Conservation (phyloP, 257 asterid species). For the Solanum sejunctum region DNA sequence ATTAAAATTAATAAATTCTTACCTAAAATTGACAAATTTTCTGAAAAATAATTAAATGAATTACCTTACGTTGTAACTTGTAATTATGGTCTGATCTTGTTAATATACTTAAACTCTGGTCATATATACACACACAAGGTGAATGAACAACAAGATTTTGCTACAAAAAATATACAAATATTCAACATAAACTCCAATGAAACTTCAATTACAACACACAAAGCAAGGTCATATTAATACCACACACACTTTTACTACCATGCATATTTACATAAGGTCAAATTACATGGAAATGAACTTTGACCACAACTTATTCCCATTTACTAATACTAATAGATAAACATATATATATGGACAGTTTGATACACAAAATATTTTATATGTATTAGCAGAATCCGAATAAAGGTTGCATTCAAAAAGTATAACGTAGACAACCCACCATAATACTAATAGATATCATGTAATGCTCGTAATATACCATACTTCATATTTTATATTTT, state of each 20-base stretch:
- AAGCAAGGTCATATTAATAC: neutral
- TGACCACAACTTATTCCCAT: neutral
- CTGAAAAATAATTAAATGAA: too few species aligned
- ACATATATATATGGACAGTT: neutral
- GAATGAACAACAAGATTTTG: neutral
- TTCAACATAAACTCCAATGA: neutral
- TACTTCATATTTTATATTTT: neutral
- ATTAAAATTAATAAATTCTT: too few species aligned
- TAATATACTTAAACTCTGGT: neutral
- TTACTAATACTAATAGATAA: neutral
- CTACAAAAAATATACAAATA: too few species aligned
- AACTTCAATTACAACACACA: neutral
- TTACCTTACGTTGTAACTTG: neutral
- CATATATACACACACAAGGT: neutral
- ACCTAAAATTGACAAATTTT: too few species aligned
- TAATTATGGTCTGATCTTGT: neutral
- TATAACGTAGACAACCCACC: neutral
- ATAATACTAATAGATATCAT: neutral
- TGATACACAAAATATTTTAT: neutral
- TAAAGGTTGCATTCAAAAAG: accelerated
- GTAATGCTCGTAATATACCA: neutral
- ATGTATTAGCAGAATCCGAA: neutral
- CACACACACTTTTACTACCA: neutral
- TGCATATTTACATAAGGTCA: neutral
- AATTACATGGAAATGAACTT: neutral